Evolutionary conservation across 331 rosid genomes (phyloP), one percentile per base, ranked within the genome.

Genomic region (Rhamnella rubrinervis): DNA sequence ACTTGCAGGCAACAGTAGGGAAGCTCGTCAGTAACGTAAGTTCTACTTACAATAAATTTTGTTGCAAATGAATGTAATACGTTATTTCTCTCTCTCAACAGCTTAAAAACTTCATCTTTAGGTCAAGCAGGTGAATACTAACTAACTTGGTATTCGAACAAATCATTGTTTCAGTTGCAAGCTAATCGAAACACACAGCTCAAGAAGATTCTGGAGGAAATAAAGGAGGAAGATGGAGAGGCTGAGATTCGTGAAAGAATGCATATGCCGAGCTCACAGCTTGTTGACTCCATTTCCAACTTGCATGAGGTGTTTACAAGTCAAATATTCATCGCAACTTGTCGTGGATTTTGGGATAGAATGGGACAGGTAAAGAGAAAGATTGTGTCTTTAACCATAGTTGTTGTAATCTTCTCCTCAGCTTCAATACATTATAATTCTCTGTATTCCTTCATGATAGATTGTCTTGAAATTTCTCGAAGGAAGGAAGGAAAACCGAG

Each of bases 181-280:
- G 80, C 81, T 59, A 87, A 87, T 74, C 83, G 87, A 61, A 88
- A 71, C 82, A 88, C 95, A 26, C 69, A 87, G 58, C 87, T 93
- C 75, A 89, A 88, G 75, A 90, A 86, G 87, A 91, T 91, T 71
- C 82, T 93, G 69, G 97, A 93, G 80, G 98, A 88, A 78, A 87
- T 97, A 67, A 91, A 70, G 75, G 98, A 91, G 82, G 85, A 88
- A 58, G 98, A 93, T 71, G 96, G 97, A 72, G 98, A 88, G 50
- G 92, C 85, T n/a, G 92, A 91, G 82, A 87, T 93, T 28, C 98
- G 97, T 21, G 98, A 93, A 68, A 85, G 96, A 75, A 91, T 93
- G 98, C 96, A 87, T 56, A 35, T 90, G 66, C 76, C 91, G 65
- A 91, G 85, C 68, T 84, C 90, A 75, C 96, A 85, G 68, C 91